Evolutionary conservation across 164 flowering plant species (phyloP).

Genomic region (Akebia trifoliata): DNA sequence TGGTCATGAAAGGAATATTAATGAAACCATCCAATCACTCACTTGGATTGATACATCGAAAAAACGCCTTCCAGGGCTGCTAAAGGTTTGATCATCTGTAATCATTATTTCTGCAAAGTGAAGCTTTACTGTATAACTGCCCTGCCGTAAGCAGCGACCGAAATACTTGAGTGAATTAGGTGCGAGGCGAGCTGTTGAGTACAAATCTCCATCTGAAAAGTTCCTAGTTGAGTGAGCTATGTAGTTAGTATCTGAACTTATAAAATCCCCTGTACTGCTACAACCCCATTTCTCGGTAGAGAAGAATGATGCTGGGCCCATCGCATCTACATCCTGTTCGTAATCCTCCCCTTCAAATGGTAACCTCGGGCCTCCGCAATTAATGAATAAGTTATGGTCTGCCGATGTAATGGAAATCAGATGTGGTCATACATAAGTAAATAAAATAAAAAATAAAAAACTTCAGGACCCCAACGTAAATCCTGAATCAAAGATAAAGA

Average conservation of each 20-base stretch:
- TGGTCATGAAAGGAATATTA: no score
- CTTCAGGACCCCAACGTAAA: no score
- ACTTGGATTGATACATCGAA: constrained; percentile 43
- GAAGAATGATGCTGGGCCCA: constrained; percentile 41
- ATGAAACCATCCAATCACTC: neutral
- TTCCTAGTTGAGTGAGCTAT: constrained; percentile 21
- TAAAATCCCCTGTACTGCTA: constrained; percentile 52
- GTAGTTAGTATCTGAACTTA: constrained; percentile 23
- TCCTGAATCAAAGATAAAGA: no score
- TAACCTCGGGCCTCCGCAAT: constrained; percentile 58
- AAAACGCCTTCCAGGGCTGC: constrained; percentile 32
- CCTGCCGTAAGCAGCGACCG: constrained; percentile 31
- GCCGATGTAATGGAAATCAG: constrained; percentile 16
- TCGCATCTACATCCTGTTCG: constrained; percentile 35
- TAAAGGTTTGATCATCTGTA: constrained; percentile 8
- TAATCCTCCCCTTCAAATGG: constrained; percentile 33
- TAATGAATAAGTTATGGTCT: constrained; percentile 62
- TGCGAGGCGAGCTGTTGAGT: constrained; percentile 33
- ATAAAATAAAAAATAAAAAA: no score
- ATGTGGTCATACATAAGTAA: no score
- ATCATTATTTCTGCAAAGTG: constrained; percentile 38
- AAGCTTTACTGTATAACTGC: constrained; percentile 35
- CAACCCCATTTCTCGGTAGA: constrained; percentile 47
- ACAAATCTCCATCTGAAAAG: constrained; percentile 26
- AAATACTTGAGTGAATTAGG: constrained; percentile 36